Evolutionary conservation across 768 basidiomycete genomes (phyloP).

Genomic region (Hebeloma cylindrosporum): DNA sequence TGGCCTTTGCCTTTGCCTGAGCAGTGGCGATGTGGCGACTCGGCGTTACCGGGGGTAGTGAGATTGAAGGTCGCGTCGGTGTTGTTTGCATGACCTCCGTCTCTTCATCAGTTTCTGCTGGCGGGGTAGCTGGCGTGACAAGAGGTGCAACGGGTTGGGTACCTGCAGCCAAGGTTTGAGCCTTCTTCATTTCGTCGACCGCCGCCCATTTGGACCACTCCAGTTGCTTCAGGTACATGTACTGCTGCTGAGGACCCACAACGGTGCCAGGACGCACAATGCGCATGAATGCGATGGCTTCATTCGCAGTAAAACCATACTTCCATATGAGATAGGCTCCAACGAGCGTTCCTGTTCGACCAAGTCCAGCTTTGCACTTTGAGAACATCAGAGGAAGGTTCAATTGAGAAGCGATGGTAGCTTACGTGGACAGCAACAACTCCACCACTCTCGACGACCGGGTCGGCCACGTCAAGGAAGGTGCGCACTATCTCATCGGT

Average conservation of each 20-base stretch:
- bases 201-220: conserved; percentile 96
- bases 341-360: conserved; percentile 93
- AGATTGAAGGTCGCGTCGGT: conserved; percentile 30
- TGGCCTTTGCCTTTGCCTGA: conserved; percentile 66
- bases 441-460: conserved; percentile 72
- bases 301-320: conserved; percentile 93
- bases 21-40: conserved; percentile 73
- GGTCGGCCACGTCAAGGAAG: conserved; percentile 86
- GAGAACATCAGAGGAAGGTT: conserved; percentile 16
- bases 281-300: conserved; percentile 98
- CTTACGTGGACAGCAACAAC: conserved; percentile 87
- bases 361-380: conserved; percentile 95
- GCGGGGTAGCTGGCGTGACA: conserved; percentile 77
- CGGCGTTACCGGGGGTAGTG: conserved; percentile 77
- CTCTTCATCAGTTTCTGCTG: conserved; percentile 73
- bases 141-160: conserved; percentile 39
- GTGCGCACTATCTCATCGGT: conserved; percentile 91
- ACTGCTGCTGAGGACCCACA: conserved; percentile 92
- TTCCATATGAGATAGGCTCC: conserved; percentile 99
- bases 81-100: conserved; percentile 46
- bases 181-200: conserved; percentile 70
- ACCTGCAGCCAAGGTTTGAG: conserved; percentile 37
- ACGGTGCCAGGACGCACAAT: conserved; percentile 94
- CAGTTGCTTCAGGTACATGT: conserved; percentile 91
- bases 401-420: conserved; percentile 2